phyloP scores from a whole-genome alignment of 352 stramenopile species.

The Globisporangium canariense region DNA sequence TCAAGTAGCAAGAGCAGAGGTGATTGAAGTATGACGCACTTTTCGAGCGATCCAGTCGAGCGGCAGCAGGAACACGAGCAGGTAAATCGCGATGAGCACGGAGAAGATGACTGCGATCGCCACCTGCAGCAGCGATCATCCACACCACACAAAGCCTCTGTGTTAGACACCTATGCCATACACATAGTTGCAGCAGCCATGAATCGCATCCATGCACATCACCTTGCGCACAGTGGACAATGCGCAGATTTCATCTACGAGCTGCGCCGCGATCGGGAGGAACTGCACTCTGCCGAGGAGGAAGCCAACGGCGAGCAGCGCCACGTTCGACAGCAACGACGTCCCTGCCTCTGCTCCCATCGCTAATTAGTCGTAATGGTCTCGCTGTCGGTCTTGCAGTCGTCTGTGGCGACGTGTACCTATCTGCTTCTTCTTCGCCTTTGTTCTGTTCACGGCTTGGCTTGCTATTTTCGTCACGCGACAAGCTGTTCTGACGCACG shows the following conservation, averaged over 20 bases:
- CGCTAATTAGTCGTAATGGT: no score
- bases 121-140: slow-evolving; percentile 20
- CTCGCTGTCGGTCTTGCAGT: neutral
- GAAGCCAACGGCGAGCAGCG: slow-evolving; percentile 59
- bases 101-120: slow-evolving; percentile 39
- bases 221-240: slow-evolving; percentile 54
- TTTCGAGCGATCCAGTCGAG: slow-evolving; percentile 43
- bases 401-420: neutral
- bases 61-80: slow-evolving; percentile 55
- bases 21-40: slow-evolving; percentile 16
- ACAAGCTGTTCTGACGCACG: neutral
- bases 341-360: slow-evolving; percentile 42
- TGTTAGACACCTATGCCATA: neutral
- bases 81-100: slow-evolving; percentile 55
- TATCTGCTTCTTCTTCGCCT: neutral
- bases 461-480: neutral
- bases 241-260: slow-evolving; percentile 43
- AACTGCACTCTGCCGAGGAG: slow-evolving; percentile 55
- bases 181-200: neutral
- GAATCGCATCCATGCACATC: neutral
- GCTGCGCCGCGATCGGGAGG: slow-evolving; percentile 38
- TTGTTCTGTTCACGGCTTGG: no score
- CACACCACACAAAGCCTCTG: neutral
- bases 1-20: neutral
- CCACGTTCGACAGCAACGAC: slow-evolving; percentile 64